These are phyloP conservation scores for Leucogyrophana mollusca DNA, from an alignment of 768 basidiomycete genomes.

Conservation along the genomic window DNA sequence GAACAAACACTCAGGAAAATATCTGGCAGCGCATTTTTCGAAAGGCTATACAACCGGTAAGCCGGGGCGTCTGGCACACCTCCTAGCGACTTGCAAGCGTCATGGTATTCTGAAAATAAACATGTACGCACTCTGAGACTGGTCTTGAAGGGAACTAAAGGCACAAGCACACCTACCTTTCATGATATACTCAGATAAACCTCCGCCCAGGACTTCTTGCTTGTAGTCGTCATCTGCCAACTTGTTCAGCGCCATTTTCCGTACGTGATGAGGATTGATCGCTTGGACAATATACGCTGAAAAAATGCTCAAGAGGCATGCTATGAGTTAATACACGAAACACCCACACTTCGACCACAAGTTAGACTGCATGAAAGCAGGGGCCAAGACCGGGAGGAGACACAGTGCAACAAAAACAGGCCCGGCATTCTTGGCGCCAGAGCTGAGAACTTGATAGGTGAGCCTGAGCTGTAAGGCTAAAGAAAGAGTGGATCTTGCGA, in stretches of 20 bases:
- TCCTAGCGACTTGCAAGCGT: not conserved
- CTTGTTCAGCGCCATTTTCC: not conserved
- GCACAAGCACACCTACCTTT: not conserved
- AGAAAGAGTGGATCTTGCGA: conserved; percentile 13
- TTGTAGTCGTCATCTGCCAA: not conserved
- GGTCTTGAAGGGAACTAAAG: not conserved
- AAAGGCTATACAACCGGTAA: not conserved
- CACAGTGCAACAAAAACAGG: conserved; percentile 20
- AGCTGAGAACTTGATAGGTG: conserved; percentile 15
- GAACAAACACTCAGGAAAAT: not conserved
- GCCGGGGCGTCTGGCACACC: not conserved
- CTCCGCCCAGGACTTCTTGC: not conserved
- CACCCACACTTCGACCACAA: too few species aligned
- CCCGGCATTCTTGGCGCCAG: conserved; percentile 14
- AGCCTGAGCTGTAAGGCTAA: conserved; percentile 22
- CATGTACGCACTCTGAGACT: not conserved
- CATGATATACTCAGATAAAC: not conserved
- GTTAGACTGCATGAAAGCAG: too few species aligned
- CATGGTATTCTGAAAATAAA: not conserved
- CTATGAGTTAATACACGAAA: too few species aligned
- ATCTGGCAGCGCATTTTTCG: not conserved
- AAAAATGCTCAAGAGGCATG: not conserved
- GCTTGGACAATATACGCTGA: conserved; percentile 1
- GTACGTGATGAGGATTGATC: not conserved
- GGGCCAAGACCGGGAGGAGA: conserved; percentile 10